Conservation (phyloP, 169 alveolate species). For the Eimeria zaria region DNA sequence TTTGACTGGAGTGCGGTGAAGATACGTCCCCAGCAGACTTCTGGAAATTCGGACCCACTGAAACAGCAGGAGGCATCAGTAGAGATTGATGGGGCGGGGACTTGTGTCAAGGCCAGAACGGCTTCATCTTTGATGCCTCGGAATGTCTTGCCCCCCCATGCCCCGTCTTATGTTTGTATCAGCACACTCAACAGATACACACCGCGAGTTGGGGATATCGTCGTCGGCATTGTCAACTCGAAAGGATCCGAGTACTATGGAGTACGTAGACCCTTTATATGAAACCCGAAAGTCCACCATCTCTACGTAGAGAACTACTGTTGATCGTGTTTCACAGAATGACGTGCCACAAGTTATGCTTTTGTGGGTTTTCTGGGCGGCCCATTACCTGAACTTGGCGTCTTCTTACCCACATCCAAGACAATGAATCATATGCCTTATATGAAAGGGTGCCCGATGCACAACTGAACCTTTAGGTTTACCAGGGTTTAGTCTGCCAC, state of each 20-base stretch:
- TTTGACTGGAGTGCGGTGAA: constrained; percentile 63
- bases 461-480: background rate
- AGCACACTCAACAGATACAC: constrained; percentile 59
- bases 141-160: constrained; percentile 63
- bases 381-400: background rate
- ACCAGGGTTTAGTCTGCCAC: background rate
- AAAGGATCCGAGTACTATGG: constrained; percentile 66
- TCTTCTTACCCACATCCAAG: background rate
- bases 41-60: background rate
- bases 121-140: constrained; percentile 47
- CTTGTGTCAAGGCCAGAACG: constrained; percentile 48
- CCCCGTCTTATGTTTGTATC: constrained; percentile 51
- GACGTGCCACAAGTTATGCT: background rate
- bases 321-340: background rate
- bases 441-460: background rate
- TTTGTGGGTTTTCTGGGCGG: background rate
- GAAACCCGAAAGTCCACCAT: background rate
- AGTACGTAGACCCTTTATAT: background rate
- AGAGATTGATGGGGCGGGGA: constrained; percentile 33
- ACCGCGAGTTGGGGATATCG: constrained; percentile 72
- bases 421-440: background rate
- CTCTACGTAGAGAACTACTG: background rate
- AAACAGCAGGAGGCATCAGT: constrained; percentile 18
- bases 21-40: background rate
- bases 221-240: constrained; percentile 65